phyloP scores from a whole-genome alignment of 1,284 basidiomycete genomes.

The Trichosporon ovoides region DNA sequence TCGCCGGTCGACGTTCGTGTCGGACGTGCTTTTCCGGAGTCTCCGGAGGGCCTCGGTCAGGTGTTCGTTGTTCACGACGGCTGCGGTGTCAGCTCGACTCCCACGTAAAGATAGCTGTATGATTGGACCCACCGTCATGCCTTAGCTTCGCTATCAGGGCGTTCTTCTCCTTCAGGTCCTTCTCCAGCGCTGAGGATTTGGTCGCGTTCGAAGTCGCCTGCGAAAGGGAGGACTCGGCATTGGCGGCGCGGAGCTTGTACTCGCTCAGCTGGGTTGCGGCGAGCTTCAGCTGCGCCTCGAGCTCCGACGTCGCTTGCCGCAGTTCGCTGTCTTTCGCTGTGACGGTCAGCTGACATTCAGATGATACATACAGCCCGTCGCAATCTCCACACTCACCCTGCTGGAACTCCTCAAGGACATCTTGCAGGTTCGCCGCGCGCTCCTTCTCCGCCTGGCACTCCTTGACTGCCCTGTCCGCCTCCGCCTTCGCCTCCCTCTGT shows the following conservation, averaged over 20 bases:
- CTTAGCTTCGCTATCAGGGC: slow-evolving; percentile 84
- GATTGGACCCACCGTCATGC: slow-evolving; percentile 83
- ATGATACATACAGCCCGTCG: no score
- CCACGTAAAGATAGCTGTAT: no score
- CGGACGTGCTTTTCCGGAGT: slow-evolving; percentile 74
- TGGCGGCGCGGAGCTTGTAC: slow-evolving; percentile 76
- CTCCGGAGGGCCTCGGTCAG: slow-evolving; percentile 91
- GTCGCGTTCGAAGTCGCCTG: slow-evolving; percentile 64
- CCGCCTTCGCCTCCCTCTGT: slow-evolving; percentile 60
- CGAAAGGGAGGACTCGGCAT: slow-evolving; percentile 69
- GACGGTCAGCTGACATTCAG: slow-evolving; percentile 8
- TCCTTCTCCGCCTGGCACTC: slow-evolving; percentile 66
- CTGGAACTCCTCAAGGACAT: slow-evolving; percentile 93
- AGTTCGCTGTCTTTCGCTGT: slow-evolving; percentile 55
- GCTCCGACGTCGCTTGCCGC: slow-evolving; percentile 70
- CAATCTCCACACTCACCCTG: slow-evolving; percentile 59
- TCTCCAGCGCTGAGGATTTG: slow-evolving; percentile 66
- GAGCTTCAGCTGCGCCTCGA: slow-evolving; percentile 66
- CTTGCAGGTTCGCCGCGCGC: slow-evolving; percentile 76
- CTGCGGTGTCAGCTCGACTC: slow-evolving; percentile 50
- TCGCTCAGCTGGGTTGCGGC: slow-evolving; percentile 71
- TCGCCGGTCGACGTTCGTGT: slow-evolving; percentile 81
- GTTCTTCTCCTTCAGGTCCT: slow-evolving; percentile 91
- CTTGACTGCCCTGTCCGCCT: slow-evolving; percentile 54
- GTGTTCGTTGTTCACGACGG: slow-evolving; percentile 94